These are phyloP conservation scores for Trichoderma gamsii DNA, from an alignment of 495 filamentous ascomycete genomes.

Conservation along the genomic window DNA sequence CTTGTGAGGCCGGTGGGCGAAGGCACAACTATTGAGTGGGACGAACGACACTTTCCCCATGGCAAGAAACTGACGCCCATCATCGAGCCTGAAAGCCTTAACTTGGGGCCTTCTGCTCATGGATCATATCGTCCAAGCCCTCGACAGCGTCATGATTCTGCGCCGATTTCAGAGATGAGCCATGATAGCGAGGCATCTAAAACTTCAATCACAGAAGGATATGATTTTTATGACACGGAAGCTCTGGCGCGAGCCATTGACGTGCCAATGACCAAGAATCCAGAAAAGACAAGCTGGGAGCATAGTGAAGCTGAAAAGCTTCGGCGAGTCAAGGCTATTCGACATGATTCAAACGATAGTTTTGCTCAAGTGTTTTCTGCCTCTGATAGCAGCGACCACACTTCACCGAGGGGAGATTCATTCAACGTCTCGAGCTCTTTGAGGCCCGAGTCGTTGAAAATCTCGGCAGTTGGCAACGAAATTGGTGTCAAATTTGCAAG, in stretches of 20 bases:
- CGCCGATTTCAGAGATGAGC: slow-evolving; percentile 36
- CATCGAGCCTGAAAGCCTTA: slow-evolving; percentile 37
- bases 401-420: slow-evolving; percentile 10
- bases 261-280: slow-evolving; percentile 26
- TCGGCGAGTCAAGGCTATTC: slow-evolving; percentile 25
- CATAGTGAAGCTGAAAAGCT: slow-evolving; percentile 17
- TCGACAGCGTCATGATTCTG: slow-evolving; percentile 39
- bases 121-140: slow-evolving; percentile 20
- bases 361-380: slow-evolving; percentile 73
- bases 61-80: slow-evolving; percentile 35
- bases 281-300: slow-evolving; percentile 13
- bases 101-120: slow-evolving; percentile 34
- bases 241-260: slow-evolving; percentile 40
- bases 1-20: slow-evolving; percentile 54
- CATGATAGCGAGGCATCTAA: slow-evolving; percentile 37
- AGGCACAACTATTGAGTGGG: slow-evolving; percentile 34
- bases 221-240: slow-evolving; percentile 52
- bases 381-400: slow-evolving; percentile 54
- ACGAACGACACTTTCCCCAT: slow-evolving; percentile 18
- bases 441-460: not conserved
- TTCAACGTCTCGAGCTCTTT: not conserved
- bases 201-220: slow-evolving; percentile 45
- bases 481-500: slow-evolving; percentile 29
- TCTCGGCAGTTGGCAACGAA: slow-evolving; percentile 23
- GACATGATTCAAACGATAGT: slow-evolving; percentile 74